Base-by-base conservation (phyloP, 2,329 filamentous ascomycete species). In the Elsinoe necatrix region DNA sequence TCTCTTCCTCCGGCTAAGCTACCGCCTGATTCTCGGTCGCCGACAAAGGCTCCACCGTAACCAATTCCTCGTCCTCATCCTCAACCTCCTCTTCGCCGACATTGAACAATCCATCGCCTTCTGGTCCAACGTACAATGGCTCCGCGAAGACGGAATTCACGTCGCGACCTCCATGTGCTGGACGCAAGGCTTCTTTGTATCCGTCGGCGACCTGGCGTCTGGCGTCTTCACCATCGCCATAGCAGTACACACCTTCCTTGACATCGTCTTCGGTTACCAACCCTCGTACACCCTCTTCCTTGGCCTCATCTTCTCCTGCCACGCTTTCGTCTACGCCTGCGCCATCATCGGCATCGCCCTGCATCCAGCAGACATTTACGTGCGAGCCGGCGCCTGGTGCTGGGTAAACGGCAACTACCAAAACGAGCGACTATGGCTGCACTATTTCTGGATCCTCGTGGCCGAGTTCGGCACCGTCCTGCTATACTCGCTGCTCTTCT, bases 21-120 rank as follows among this genome's bases (percentile, higher is more conserved):
- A 75, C 63, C 72, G 75, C 25, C 72, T 79, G 57, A 61, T 78
- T n/a, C 65, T 61, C 39, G 65, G 35, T 63, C 61, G 21, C 67
- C 68, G 55, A 68, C 58, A 67, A 58, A 63, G 61, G 51, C 65
- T 61, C 37, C 65, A 61, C 57, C 77, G 54, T 0, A 86, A 85
- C 61, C 84, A 87, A 67, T 85, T 86, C 64, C 73, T 86, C 20
- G 72, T 87, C 1, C 73, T 87, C 2, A 83, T 87, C 57, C 80
- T 84, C 68, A 87, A 86, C 65, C 75, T 87, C 0, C 72, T 87
- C 4, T 70, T 85, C 21, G 83, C 84, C 59, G 84, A 87, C 62
- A 76, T 85, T 55, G 81, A 85, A 63, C 84, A 87, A 63, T 76
- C 81, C 4, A 66, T 81, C 1, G 81, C 82, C 9, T 87, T 87